Evolutionary conservation across 2,329 filamentous ascomycete species (phyloP), one percentile per base, ranked within the genome.

Genomic region (Fusarium clavum): DNA sequence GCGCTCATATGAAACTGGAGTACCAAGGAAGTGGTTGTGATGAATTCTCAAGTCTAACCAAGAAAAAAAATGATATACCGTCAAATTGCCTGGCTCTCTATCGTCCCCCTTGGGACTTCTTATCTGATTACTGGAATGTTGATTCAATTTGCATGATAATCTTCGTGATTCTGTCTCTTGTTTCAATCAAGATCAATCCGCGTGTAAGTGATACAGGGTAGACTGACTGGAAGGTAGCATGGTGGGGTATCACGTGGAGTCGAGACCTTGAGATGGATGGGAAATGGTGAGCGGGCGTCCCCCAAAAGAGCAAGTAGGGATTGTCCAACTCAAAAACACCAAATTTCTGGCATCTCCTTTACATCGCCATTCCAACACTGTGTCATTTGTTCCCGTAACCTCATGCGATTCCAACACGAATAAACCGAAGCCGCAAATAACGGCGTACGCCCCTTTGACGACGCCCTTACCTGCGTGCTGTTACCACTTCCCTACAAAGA

Each of bases 181-280:
- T 45, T 45, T 45, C 14, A 4, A 22, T 45, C 13, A 25, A 25
- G 20, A 5, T 22, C 16, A 16, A 16, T 18, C 40, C 18, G 18
- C 38, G 38, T 71, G 56, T 69, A 71, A 71, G 65, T 72, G 46
- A 20, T 69, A 32, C 43, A 72, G 69, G 69, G 69, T 71, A 71
- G 14, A 18, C 12, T 40, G 12, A 9, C 40, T 41, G 8, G 27
- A 57, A n/a, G 27, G 27, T 8, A 11, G 14, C 18, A 18, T 46
- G 47, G 58, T 64, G 70, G 70, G 69, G 58, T 56, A 72, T 72
- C 70, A 72, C 70, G 70, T 72, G 70, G 64, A 55, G 67, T 53
- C 56, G 43, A 59, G 66, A 67, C 57, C 38, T 54, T 46, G 38
- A 48, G 69, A 70, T 61, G 53, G 61, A 67, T 48, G 49, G 60